A percentile compares a stretch with the other conserved stretches of the same genome.
phyloP scores from a whole-genome alignment of 805 yeast species.

The Kazachstania bromeliacearum region DNA sequence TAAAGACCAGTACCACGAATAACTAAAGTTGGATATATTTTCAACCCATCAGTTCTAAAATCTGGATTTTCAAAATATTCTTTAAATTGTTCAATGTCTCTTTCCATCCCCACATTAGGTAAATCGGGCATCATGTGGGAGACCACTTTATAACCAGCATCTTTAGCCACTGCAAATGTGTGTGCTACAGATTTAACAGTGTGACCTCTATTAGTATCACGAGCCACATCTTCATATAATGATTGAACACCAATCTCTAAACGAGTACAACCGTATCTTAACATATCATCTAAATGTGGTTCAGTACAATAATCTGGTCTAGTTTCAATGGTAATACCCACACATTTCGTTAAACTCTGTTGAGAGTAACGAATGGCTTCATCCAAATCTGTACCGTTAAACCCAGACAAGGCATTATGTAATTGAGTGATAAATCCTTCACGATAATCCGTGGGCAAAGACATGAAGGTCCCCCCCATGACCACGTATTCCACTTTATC shows the following conservation, averaged over 20 bases:
- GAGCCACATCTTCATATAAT: conserved; percentile 94
- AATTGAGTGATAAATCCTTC: conserved; percentile 81
- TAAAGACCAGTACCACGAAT: conserved; percentile 96
- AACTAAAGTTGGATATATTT: conserved; percentile 90
- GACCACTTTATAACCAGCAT: conserved; percentile 95
- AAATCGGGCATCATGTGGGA: conserved; percentile 99
- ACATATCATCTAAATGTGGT: conserved; percentile 91
- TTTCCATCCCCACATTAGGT: conserved; percentile 97
- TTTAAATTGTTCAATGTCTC: conserved; percentile 90
- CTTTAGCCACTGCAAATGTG: conserved; percentile 92
- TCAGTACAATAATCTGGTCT: conserved; percentile 98
- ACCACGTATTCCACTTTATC: conserved; percentile 96
- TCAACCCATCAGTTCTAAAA: conserved; percentile 93
- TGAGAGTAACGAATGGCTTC: conserved; percentile 89
- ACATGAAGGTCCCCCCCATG: conserved; percentile 99
- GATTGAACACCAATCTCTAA: conserved; percentile 96
- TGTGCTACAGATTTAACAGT: conserved; percentile 94
- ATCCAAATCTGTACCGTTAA: conserved; percentile 74
- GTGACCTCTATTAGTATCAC: conserved; percentile 97
- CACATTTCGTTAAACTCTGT: conserved; percentile 92
- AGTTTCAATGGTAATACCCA: conserved; percentile 96
- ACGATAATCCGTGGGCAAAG: conserved; percentile 79
- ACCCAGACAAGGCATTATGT: conserved; percentile 93
- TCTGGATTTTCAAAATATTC: conserved; percentile 97
- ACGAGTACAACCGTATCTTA: conserved; percentile 92